A percentile compares a stretch with the other conserved stretches of the same genome.
Conservation (phyloP, 1,284 basidiomycete genomes). For the Ceratobasidium sp. region DNA sequence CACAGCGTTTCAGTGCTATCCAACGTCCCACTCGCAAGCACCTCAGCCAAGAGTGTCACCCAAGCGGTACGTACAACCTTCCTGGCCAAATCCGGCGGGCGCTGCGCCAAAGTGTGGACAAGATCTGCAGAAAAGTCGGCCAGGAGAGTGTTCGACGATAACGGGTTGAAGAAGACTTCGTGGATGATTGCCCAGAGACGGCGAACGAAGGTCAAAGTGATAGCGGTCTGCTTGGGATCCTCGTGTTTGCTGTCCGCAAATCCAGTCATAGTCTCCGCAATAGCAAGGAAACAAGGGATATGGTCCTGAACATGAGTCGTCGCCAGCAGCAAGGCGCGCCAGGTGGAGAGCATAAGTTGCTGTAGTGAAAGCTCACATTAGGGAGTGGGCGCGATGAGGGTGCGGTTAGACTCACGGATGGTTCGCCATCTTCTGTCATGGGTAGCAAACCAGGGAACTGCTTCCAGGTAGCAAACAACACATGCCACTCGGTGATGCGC, state of each 20-base stretch:
- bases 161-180: conserved; percentile 34
- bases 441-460: conserved; percentile 26
- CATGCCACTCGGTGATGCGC: conserved; percentile 15
- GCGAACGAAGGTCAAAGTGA: conserved; percentile 27
- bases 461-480: conserved; percentile 18
- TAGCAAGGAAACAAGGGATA: conserved; percentile 30
- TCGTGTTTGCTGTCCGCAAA: conserved; percentile 24
- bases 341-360: conserved; percentile 16
- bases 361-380: not conserved
- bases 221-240: conserved; percentile 9
- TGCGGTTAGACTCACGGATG: not conserved
- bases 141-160: conserved; percentile 26
- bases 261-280: conserved; percentile 23
- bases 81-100: conserved; percentile 20
- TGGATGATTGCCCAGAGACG: conserved; percentile 23
- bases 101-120: conserved; percentile 31
- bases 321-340: conserved; percentile 24
- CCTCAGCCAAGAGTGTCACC: conserved; percentile 26
- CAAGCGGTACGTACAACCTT: conserved; percentile 27
- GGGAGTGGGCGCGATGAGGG: conserved; percentile 2
- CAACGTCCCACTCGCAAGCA: conserved; percentile 30
- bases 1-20: conserved; percentile 34
- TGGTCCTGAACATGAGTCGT: conserved; percentile 24
- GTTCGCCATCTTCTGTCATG: conserved; percentile 18
- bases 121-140: conserved; percentile 37